Base-by-base conservation (phyloP, 1,139 yeast genomes). In the Magnusiomyces suaveolens region DNA sequence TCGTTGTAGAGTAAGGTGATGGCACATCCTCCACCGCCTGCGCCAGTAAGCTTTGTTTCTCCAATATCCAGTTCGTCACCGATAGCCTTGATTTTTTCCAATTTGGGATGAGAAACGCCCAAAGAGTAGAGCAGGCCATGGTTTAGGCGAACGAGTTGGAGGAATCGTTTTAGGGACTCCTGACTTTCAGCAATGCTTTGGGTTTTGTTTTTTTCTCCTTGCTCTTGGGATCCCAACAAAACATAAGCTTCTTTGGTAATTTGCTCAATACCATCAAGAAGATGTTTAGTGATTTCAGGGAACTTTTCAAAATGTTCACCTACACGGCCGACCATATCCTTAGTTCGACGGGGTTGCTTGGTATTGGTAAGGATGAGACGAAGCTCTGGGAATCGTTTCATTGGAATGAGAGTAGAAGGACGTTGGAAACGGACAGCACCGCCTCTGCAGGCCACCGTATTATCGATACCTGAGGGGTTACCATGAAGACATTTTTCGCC, bases 11-110 rank as follows among this genome's bases (percentile, higher is more conserved):
- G 75, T 52, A 92, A 72, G 0, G 97, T 92, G 55, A 94, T 84
- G 20, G 97, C 96, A 73, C 99, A 92, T 0, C 99, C 99, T 48
- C 99, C 99, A 21, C 98, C 98, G 29, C 99, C 99, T 0, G 98
- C 98, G 46, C 99, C 99, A 0, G 98, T 92, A 57, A 92, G 76
- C 69, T 92, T 92, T 1, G 99, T 90, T 57, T 87, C 83, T 3
- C 99, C 99, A 39, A 92, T 70, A 1, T 73, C 66, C 55, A 80
- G 66, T 49, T 74, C 75, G 63, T 85, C 90, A 24, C 87, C 78
- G 20, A 82, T 72, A 25, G 79, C 72, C 62, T 82, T 83, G 51
- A 90, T 80, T 53, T 75, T 74, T 66, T 92, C 98, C 57, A 92
- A 74, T 21, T 84, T 76, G 2, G 97, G 95, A 68, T 94, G 98